Conservation (phyloP, 2,329 filamentous ascomycete genomes). For the Beauveria brongniartii region DNA sequence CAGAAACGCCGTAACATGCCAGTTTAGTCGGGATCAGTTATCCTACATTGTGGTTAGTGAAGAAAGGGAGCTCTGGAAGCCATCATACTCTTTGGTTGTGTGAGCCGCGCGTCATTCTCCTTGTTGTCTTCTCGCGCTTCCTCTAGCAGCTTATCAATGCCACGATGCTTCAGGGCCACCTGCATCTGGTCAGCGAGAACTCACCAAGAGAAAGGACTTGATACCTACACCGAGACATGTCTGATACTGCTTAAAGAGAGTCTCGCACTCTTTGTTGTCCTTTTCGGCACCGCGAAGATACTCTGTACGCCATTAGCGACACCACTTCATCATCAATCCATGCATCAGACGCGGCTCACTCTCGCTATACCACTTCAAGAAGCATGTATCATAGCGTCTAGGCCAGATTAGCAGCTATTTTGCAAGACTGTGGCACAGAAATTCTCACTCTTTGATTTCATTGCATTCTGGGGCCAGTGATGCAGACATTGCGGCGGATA, state of each 20-base stretch:
- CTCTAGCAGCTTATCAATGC: constrained; percentile 87
- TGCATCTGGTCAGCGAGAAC: constrained; percentile 27
- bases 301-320: constrained; percentile 44
- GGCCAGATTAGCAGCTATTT: background rate
- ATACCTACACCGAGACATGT: constrained; percentile 67
- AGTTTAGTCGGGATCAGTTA: constrained; percentile 24
- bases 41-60: background rate
- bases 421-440: background rate
- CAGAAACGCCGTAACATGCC: constrained; percentile 1
- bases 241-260: constrained; percentile 82
- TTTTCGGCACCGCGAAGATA: constrained; percentile 80
- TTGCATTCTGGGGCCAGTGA: constrained; percentile 94
- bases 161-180: constrained; percentile 79
- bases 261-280: constrained; percentile 75
- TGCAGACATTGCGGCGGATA: constrained; percentile 62
- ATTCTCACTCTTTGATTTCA: constrained; percentile 79
- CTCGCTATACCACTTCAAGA: constrained; percentile 98
- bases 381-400: constrained; percentile 93
- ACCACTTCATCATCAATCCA: constrained; percentile 6
- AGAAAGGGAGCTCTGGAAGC: constrained; percentile 34
- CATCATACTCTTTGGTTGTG: constrained; percentile 35
- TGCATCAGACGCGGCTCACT: constrained; percentile 49
- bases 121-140: constrained; percentile 84
- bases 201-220: background rate
- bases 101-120: constrained; percentile 63